Percentiles rank a stretch among this genome's conserved stretches.
These are phyloP conservation scores for Umbilicus rupestris DNA, from an alignment of 164 flowering plant genomes.

Conservation along the genomic window DNA sequence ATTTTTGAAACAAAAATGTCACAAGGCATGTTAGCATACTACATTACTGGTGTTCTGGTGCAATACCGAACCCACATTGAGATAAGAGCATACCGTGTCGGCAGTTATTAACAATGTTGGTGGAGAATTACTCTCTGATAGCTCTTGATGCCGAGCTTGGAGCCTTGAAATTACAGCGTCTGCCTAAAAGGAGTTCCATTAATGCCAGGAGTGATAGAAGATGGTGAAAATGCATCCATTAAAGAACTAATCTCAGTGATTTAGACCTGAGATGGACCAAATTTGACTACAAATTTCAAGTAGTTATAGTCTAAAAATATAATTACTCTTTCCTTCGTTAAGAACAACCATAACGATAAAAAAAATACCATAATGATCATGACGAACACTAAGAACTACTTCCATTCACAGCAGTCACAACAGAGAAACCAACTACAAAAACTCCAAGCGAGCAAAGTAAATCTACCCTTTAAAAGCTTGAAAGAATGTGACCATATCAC, in stretches of 20 bases:
- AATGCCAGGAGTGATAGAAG: neutral
- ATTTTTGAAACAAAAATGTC: too few relatives aligned
- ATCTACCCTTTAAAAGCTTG: too few relatives aligned
- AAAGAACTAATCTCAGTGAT: neutral
- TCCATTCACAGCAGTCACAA: too few relatives aligned
- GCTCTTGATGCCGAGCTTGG: conserved; percentile 7
- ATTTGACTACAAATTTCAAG: too few relatives aligned
- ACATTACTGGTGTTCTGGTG: neutral
- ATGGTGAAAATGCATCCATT: neutral
- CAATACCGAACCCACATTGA: neutral
- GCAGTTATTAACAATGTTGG: conserved; percentile 34
- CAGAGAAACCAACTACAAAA: too few relatives aligned
- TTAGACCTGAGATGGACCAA: too few relatives aligned
- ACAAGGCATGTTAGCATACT: too few relatives aligned
- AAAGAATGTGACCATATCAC: neutral
- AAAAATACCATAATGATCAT: too few relatives aligned
- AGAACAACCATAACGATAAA: neutral
- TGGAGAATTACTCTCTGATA: conserved; percentile 12
- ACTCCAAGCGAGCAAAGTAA: too few relatives aligned
- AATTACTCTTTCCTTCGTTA: neutral
- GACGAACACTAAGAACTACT: too few relatives aligned
- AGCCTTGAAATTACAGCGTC: conserved; percentile 32
- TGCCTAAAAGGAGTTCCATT: conserved; percentile 20
- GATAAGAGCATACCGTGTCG: conserved; percentile 31
- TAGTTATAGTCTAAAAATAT: too few relatives aligned